phyloP scores from a whole-genome alignment of 106 monocot species.

The Triglochin maritima region DNA sequence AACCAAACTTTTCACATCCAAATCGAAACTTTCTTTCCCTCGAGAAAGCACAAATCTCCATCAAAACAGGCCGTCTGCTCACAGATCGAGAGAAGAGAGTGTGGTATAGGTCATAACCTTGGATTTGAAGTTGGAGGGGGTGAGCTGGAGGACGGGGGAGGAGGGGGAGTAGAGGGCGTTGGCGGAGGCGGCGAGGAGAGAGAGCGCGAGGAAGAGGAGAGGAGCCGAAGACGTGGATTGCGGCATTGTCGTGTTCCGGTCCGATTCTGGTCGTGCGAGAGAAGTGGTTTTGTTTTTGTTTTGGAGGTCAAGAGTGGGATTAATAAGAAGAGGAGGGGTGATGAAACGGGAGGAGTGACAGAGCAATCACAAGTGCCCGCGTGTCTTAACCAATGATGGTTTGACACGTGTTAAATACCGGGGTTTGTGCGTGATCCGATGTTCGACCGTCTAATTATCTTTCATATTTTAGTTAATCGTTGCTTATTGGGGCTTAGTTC shows the following conservation, averaged over 20 bases:
- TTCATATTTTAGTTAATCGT: no score
- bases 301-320: background rate
- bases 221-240: background rate
- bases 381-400: slow-evolving; percentile 6
- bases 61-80: no score
- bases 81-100: background rate
- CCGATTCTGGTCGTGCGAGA: background rate
- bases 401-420: slow-evolving; percentile 1
- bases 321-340: background rate
- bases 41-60: no score
- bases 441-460: no score
- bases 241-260: background rate
- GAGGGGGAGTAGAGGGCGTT: slow-evolving; percentile 74
- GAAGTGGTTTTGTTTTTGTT: background rate
- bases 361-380: slow-evolving; percentile 4
- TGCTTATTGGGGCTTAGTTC: no score
- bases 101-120: slow-evolving; percentile 31
- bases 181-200: slow-evolving; percentile 8
- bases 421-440: no score
- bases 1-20: no score
- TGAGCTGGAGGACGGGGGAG: slow-evolving; percentile 86
- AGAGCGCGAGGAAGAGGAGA: slow-evolving; percentile 7
- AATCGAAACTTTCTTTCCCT: no score
- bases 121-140: slow-evolving; percentile 93
- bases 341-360: background rate